Percentiles rank a stretch among this genome's conserved stretches.
Evolutionary conservation across 768 basidiomycete genomes (phyloP).

Genomic region (Inosperma sp.): DNA sequence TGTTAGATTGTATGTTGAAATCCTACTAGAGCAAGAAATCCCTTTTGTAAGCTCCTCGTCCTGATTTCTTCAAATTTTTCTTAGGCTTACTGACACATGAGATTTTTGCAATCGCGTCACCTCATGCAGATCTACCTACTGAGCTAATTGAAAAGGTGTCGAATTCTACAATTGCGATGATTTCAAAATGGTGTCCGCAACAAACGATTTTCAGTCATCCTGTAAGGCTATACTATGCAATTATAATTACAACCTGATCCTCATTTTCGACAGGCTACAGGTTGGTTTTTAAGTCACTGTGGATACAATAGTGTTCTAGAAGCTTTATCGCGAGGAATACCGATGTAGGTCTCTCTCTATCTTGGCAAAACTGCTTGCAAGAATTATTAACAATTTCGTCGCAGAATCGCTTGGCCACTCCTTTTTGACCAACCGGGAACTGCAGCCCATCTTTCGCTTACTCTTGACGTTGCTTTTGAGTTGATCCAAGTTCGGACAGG

Average conservation of each 20-base stretch:
- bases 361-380: no score
- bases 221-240: not conserved
- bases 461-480: not conserved
- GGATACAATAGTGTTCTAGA: not conserved
- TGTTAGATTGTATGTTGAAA: not conserved
- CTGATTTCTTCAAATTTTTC: not conserved
- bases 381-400: not conserved
- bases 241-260: not conserved
- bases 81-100: no score
- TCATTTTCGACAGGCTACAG: not conserved
- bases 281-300: not conserved
- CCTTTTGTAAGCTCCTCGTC: not conserved
- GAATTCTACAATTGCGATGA: not conserved
- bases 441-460: not conserved
- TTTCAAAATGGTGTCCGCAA: not conserved
- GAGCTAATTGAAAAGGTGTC: not conserved
- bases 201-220: not conserved
- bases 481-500: constrained; percentile 1
- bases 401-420: not conserved
- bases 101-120: not conserved
- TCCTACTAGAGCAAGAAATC: not conserved
- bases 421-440: not conserved
- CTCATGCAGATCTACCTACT: not conserved
- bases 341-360: not conserved
- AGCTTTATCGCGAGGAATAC: not conserved